These are phyloP conservation scores for Geotrichum aggregatum DNA, from an alignment of 1,139 yeast genomes.

Conservation along the genomic window DNA sequence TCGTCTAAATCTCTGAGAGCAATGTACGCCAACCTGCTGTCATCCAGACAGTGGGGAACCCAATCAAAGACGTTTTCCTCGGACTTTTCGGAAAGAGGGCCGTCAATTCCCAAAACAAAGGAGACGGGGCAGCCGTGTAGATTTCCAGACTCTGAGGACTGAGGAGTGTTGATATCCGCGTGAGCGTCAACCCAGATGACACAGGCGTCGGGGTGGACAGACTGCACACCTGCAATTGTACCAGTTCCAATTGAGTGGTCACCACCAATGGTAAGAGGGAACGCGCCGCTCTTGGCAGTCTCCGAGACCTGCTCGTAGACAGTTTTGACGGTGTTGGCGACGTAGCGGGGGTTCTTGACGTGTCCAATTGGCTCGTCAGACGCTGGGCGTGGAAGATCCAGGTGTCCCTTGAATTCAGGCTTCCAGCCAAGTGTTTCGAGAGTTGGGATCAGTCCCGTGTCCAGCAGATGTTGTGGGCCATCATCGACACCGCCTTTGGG, in stretches of 20 bases:
- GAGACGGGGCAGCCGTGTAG: slow-evolving; percentile 96
- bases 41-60: slow-evolving; percentile 70
- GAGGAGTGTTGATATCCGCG: slow-evolving; percentile 93
- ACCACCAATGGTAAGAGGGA: slow-evolving; percentile 90
- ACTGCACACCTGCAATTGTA: slow-evolving; percentile 79
- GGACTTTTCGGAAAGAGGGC: slow-evolving; percentile 44
- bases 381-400: slow-evolving; percentile 40
- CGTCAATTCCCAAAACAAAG: slow-evolving; percentile 65
- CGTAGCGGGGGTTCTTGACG: slow-evolving; percentile 74
- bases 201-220: slow-evolving; percentile 80
- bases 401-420: slow-evolving; percentile 55
- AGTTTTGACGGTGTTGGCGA: slow-evolving; percentile 63
- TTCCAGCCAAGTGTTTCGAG: slow-evolving; percentile 71
- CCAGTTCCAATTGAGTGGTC: slow-evolving; percentile 97
- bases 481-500: slow-evolving; percentile 89
- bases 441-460: slow-evolving; percentile 65
- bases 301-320: slow-evolving; percentile 59
- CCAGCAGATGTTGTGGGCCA: slow-evolving; percentile 79
- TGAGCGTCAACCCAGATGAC: slow-evolving; percentile 97
- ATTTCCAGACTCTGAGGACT: slow-evolving; percentile 81
- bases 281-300: slow-evolving; percentile 48
- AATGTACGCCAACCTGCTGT: slow-evolving; percentile 79
- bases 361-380: slow-evolving; percentile 42
- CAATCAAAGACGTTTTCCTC: slow-evolving; percentile 52
- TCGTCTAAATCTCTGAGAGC: slow-evolving; percentile 91